These are phyloP conservation scores for Psilocybe cubensis DNA, from an alignment of 768 basidiomycete genomes.

Conservation along the genomic window DNA sequence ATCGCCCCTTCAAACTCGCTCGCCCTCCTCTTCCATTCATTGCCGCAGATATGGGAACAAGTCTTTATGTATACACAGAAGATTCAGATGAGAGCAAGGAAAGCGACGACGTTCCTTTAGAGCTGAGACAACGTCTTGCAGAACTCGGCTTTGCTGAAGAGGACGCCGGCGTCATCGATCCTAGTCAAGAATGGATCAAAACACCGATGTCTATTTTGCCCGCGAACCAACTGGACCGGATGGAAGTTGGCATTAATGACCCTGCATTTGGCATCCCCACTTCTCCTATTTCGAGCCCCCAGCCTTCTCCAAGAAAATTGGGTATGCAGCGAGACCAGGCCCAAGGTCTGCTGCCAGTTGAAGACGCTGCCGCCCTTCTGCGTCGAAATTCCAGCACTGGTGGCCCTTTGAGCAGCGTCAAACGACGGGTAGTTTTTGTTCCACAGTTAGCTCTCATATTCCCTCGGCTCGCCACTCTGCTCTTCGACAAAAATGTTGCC, in stretches of 20 bases:
- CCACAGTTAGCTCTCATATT: conserved; percentile 59
- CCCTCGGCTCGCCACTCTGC: conserved; percentile 53
- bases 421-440: conserved; percentile 70
- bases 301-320: conserved; percentile 34
- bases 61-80: conserved; percentile 56
- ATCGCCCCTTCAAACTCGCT: conserved; percentile 73
- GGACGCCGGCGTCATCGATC: conserved; percentile 50
- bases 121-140: conserved; percentile 64
- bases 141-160: conserved; percentile 81
- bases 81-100: conserved; percentile 52
- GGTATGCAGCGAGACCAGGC: conserved; percentile 19
- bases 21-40: conserved; percentile 75
- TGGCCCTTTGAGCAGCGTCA: conserved; percentile 46
- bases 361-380: conserved; percentile 41
- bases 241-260: conserved; percentile 38
- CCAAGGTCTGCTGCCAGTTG: conserved; percentile 21
- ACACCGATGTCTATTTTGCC: conserved; percentile 73
- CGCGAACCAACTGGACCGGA: conserved; percentile 53
- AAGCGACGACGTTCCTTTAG: conserved; percentile 60
- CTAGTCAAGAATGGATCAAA: conserved; percentile 57
- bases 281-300: conserved; percentile 35
- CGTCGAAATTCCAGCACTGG: conserved; percentile 62
- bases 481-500: conserved; percentile 53
- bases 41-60: conserved; percentile 75
- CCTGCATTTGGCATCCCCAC: conserved; percentile 21